A percentile compares a stretch with the other conserved stretches of the same genome.
These are phyloP conservation scores for Microcyclospora tardicrescens DNA, from an alignment of 2,329 filamentous ascomycete species.

Conservation along the genomic window DNA sequence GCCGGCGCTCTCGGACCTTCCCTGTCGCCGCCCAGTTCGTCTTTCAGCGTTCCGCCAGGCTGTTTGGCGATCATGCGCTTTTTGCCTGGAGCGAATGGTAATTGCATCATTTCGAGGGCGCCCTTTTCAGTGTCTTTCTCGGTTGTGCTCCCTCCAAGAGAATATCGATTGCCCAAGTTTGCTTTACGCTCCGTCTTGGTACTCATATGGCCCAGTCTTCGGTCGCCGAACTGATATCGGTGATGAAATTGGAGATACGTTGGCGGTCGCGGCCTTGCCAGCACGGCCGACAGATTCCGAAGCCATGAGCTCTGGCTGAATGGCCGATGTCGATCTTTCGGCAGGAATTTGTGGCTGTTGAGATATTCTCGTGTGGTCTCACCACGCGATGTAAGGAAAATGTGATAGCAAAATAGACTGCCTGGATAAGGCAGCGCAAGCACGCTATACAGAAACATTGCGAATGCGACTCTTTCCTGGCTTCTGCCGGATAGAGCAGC, in stretches of 20 bases:
- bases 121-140: too few species aligned
- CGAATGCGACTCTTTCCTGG: constrained; percentile 41
- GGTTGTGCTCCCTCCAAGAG: not conserved
- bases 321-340: constrained; percentile 79
- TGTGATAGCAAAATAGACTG: constrained; percentile 73
- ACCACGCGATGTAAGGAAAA: constrained; percentile 79
- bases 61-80: too few species aligned
- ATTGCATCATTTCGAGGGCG: too few species aligned
- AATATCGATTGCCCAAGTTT: constrained; percentile 38
- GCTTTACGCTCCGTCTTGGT: constrained; percentile 35
- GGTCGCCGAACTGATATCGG: constrained; percentile 65
- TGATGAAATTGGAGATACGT: constrained; percentile 83
- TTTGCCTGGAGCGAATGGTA: too few species aligned
- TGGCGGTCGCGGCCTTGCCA: constrained; percentile 71
- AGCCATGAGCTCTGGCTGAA: constrained; percentile 64
- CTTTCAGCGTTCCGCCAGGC: too few species aligned
- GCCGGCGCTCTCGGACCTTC: too few species aligned
- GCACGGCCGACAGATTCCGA: constrained; percentile 69
- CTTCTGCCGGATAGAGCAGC: constrained; percentile 38
- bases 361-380: constrained; percentile 95
- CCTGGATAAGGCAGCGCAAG: constrained; percentile 67
- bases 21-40: too few species aligned
- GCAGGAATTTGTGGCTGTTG: constrained; percentile 88
- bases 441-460: constrained; percentile 73
- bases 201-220: constrained; percentile 52